Evolutionary conservation across 306 rosid genomes (phyloP).

Genomic region (Malus sieversii): DNA sequence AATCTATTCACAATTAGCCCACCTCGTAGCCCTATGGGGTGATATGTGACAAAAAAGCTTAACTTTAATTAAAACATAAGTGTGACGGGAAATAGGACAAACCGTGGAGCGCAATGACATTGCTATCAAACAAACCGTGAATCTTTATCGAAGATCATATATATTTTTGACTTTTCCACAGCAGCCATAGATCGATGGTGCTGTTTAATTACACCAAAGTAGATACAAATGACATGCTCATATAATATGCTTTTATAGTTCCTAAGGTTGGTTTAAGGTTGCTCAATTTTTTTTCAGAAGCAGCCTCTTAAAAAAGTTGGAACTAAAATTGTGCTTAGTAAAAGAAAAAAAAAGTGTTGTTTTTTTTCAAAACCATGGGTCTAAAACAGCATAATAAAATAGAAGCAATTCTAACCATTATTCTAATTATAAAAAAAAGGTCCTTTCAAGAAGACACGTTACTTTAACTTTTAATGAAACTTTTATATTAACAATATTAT

Average conservation of each 20-base stretch:
- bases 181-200: neutral
- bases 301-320: no score
- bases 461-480: no score
- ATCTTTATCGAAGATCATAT: neutral
- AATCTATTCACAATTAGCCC: conserved; percentile 20
- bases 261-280: no score
- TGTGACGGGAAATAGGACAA: conserved; percentile 36
- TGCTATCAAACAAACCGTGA: neutral
- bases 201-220: neutral
- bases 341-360: no score
- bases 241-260: neutral
- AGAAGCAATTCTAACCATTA: no score
- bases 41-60: conserved; percentile 25
- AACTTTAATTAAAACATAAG: conserved; percentile 16
- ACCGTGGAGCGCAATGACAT: conserved; percentile 22
- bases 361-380: no score
- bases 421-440: no score
- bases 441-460: no score
- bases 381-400: no score
- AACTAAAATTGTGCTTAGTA: no score
- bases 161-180: neutral
- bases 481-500: no score
- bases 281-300: no score
- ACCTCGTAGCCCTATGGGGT: conserved; percentile 13
- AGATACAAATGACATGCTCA: neutral